phyloP scores from a whole-genome alignment of 2,329 filamentous ascomycete genomes.

The Microcera coccophila region DNA sequence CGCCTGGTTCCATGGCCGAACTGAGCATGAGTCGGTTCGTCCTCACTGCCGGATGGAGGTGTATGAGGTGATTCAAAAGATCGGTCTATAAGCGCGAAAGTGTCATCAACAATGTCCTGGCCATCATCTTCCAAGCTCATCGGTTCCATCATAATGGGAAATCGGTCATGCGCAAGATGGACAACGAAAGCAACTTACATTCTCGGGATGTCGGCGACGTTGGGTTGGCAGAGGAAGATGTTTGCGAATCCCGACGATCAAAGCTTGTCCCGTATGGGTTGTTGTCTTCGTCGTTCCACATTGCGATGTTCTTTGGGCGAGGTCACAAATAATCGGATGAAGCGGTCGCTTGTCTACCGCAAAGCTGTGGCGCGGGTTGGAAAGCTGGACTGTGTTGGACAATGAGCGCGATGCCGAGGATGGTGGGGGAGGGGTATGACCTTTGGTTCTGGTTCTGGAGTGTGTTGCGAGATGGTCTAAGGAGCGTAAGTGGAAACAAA shows the following conservation, averaged over 20 bases:
- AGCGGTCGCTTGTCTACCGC: constrained; percentile 4
- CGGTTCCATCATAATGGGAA: background rate
- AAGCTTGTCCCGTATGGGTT: constrained; percentile 93
- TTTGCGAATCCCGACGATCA: constrained; percentile 77
- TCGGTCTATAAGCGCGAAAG: constrained; percentile 25
- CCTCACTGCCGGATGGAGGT: constrained; percentile 65
- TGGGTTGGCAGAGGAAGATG: constrained; percentile 63
- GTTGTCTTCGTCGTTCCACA: constrained; percentile 98
- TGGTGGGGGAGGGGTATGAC: constrained; percentile 22
- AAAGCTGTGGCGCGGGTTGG: constrained; percentile 15
- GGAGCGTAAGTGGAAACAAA: constrained; percentile 10
- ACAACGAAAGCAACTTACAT: constrained; percentile 46
- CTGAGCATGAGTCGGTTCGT: constrained; percentile 51
- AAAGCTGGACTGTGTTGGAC: constrained; percentile 9
- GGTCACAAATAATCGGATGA: constrained; percentile 6
- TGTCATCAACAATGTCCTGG: constrained; percentile 9
- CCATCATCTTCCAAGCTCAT: background rate
- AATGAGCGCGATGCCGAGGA: constrained; percentile 18
- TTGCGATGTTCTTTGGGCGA: constrained; percentile 36
- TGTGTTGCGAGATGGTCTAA: constrained; percentile 11
- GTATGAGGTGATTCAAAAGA: constrained; percentile 65
- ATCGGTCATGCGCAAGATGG: background rate
- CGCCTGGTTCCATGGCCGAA: constrained; percentile 23
- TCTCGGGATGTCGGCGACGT: constrained; percentile 56
- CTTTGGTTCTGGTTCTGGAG: constrained; percentile 11